phyloP scores from a whole-genome alignment of 768 basidiomycete genomes.

The Gymnopilus dilepis region DNA sequence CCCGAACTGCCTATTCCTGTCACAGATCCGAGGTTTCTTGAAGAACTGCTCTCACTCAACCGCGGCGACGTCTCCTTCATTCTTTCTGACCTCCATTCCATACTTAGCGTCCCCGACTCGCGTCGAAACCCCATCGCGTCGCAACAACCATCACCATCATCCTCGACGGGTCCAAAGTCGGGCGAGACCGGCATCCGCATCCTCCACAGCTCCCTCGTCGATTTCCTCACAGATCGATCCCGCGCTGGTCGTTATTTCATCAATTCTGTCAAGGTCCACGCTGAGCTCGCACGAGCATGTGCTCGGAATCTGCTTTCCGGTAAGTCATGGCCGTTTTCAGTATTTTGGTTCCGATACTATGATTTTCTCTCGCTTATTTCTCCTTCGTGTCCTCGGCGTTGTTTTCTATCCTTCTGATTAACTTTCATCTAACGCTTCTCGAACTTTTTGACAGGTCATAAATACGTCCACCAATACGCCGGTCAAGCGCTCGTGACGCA shows the following conservation, averaged over 20 bases:
- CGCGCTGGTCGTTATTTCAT: conserved; percentile 33
- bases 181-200: conserved; percentile 29
- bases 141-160: too few relatives aligned
- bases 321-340: conserved; percentile 14
- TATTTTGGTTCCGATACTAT: neutral
- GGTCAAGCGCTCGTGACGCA: conserved; percentile 34
- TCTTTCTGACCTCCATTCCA: conserved; percentile 30
- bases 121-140: conserved; percentile 8
- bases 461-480: conserved; percentile 33
- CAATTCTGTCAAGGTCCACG: conserved; percentile 34
- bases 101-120: conserved; percentile 32
- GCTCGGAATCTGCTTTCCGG: conserved; percentile 29
- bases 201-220: conserved; percentile 30
- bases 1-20: conserved; percentile 29
- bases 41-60: conserved; percentile 31
- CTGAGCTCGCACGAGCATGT: conserved; percentile 33
- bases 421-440: too few relatives aligned
- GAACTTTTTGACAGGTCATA: conserved; percentile 23
- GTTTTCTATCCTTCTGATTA: too few relatives aligned
- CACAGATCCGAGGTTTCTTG: conserved; percentile 32
- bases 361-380: too few relatives aligned
- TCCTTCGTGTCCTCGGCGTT: too few relatives aligned
- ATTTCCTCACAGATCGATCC: conserved; percentile 34
- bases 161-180: conserved; percentile 8
- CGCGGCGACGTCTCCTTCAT: conserved; percentile 32